Evolutionary conservation across 2,329 filamentous ascomycete species (phyloP).

Genomic region (Aureobasidium sp.): DNA sequence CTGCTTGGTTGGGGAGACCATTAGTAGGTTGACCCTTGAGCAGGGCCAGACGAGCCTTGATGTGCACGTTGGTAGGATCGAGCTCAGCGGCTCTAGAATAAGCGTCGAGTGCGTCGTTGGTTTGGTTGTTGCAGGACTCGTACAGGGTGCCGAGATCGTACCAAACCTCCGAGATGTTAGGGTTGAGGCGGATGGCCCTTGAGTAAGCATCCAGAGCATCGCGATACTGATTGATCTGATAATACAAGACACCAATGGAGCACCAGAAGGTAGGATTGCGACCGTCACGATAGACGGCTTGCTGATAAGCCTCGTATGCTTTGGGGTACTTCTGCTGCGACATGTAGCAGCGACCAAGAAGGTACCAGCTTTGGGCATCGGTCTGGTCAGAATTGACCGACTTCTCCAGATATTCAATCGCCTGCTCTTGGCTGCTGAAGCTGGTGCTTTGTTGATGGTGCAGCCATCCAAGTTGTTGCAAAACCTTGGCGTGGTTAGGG

Average conservation of each 20-base stretch:
- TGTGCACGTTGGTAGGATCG: slow-evolving; percentile 87
- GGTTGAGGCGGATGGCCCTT: slow-evolving; percentile 89
- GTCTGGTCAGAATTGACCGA: slow-evolving; percentile 88
- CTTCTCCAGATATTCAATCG: slow-evolving; percentile 95
- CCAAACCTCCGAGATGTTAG: slow-evolving; percentile 98
- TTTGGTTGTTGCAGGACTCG: slow-evolving; percentile 98
- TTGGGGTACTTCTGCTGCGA: slow-evolving; percentile 98
- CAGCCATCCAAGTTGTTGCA: slow-evolving; percentile 96
- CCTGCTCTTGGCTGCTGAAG: slow-evolving; percentile 87
- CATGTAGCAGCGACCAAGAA: slow-evolving; percentile 97
- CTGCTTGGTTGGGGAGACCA: slow-evolving; percentile 62
- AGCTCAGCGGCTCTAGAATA: slow-evolving; percentile 92
- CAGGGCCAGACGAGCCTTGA: slow-evolving; percentile 87
- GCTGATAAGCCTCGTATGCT: slow-evolving; percentile 96
- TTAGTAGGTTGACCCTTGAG: slow-evolving; percentile 68
- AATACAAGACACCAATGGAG: slow-evolving; percentile 97
- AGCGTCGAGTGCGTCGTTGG: slow-evolving; percentile 88
- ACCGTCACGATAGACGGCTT: slow-evolving; percentile 95
- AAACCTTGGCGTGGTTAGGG: slow-evolving; percentile 92
- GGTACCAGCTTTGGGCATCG: slow-evolving; percentile 97
- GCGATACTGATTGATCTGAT: slow-evolving; percentile 98
- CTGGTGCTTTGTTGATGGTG: slow-evolving; percentile 92
- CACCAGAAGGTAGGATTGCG: slow-evolving; percentile 99
- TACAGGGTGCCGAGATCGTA: slow-evolving; percentile 97
- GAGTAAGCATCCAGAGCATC: slow-evolving; percentile 97